Evolutionary conservation across 1,139 yeast genomes (phyloP).

Genomic region (Schizosaccharomyces versatilis): DNA sequence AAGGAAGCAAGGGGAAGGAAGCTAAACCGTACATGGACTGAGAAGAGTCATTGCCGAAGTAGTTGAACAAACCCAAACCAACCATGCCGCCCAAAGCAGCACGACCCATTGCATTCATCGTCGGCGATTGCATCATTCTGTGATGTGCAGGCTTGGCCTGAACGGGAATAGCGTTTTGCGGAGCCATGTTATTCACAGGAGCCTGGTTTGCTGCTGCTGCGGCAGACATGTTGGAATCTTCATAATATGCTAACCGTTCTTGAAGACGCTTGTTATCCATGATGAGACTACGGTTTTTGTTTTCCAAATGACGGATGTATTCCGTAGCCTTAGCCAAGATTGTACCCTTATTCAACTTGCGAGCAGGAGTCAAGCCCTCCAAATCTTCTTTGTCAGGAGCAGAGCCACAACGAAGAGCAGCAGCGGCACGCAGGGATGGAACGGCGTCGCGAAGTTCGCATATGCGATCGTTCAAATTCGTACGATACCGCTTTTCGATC

Average conservation of each 20-base stretch:
- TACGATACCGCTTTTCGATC: conserved; percentile 60
- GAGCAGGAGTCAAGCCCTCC: conserved; percentile 37
- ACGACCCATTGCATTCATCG: conserved; percentile 2
- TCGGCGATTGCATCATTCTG: not conserved
- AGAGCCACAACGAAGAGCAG: conserved; percentile 13
- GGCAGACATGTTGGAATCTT: not conserved
- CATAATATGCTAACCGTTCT: not conserved
- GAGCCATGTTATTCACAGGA: not conserved
- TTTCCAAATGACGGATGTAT: conserved; percentile 29
- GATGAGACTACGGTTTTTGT: not conserved
- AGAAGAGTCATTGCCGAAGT: not conserved
- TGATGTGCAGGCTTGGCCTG: not conserved
- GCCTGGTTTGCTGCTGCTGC: not conserved
- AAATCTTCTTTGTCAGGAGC: conserved; percentile 20
- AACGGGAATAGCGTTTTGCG: not conserved
- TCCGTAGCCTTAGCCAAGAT: conserved; percentile 77
- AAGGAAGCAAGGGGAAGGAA: not conserved
- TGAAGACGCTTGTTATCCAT: not conserved
- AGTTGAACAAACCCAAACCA: not conserved
- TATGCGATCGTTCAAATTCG: conserved; percentile 54
- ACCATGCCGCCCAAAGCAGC: conserved; percentile 1
- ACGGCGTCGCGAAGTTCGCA: conserved; percentile 53
- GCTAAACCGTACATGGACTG: not conserved
- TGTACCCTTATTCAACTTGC: conserved; percentile 69
- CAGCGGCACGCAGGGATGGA: conserved; percentile 31